These are phyloP conservation scores for Haplosporangium sp. DNA, from an alignment of 371 early-diverging fungal species.

Conservation along the genomic window DNA sequence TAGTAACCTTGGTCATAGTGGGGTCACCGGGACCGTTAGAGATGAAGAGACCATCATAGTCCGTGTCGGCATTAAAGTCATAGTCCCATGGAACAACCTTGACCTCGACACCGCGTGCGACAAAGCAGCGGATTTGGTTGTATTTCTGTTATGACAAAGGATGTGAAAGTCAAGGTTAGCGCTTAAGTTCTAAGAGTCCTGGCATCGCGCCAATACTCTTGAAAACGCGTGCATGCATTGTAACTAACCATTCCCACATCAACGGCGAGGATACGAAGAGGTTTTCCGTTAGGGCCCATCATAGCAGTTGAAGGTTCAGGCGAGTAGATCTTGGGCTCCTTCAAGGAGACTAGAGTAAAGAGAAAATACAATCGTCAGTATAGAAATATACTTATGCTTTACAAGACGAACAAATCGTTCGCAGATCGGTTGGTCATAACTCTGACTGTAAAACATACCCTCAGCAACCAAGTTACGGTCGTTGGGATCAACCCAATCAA, in stretches of 20 bases:
- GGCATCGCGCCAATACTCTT: not conserved
- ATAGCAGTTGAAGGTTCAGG: constrained; percentile 73
- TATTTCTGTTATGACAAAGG: constrained; percentile 67
- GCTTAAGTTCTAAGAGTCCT: not conserved
- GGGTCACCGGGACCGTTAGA: constrained; percentile 99
- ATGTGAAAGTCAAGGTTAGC: not conserved
- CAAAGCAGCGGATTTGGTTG: constrained; percentile 97
- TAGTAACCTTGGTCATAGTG: constrained; percentile 79
- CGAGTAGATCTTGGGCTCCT: constrained; percentile 78
- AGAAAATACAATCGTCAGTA: not conserved
- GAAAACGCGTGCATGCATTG: not conserved
- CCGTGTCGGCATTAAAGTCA: constrained; percentile 81
- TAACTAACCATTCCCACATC: constrained; percentile 91
- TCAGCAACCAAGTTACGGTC: constrained; percentile 92
- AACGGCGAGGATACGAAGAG: constrained; percentile 87
- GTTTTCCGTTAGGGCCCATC: constrained; percentile 78
- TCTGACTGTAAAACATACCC: constrained; percentile 21
- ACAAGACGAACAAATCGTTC: too few species aligned
- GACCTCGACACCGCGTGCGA: constrained; percentile 92
- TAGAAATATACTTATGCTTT: not conserved
- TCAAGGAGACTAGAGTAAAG: constrained; percentile 74
- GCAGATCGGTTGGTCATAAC: too few species aligned
- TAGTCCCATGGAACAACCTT: constrained; percentile 96
- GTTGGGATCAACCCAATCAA: constrained; percentile 94
- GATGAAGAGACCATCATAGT: constrained; percentile 94